Base-by-base conservation (phyloP, 148 eudicot genomes). In the Camellia sinensis region DNA sequence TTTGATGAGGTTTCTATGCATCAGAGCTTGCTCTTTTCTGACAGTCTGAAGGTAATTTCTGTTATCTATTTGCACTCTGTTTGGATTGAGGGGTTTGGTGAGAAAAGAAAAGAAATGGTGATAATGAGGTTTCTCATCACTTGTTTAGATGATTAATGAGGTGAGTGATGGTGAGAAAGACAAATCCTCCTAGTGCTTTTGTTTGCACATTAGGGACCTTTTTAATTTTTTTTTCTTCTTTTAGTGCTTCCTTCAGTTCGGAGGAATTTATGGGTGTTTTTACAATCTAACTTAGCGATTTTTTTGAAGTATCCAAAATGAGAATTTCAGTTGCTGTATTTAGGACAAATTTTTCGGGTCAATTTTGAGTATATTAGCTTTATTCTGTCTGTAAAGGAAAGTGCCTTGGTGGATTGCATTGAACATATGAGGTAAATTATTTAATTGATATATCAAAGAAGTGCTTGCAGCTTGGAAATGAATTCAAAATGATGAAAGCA, bases 1-100 rank as follows among this genome's bases (percentile, higher is more conserved):
- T 95, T 84, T 64, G 97, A 95, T 82, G 97, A 95, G 83, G 79
- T 86, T 40, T 88, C 98, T 73, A 91, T 96, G 92, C 91, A 96
- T 76, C 92, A 96, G 78, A 90, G 92, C 87, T 79, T 96, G 87
- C 89, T 90, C 74, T 96, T 96, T 83, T 84, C 93, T 37, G 99
- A 93, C 80, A 89, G 97, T 86, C 91, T 96, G 48, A 87, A 93
- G 99, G 99, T 92, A 89, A 56, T 74, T 53, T 52, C 59, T 52
- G 37, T 56, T 67, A 18, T 37, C 44, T 2, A 52, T 21, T 15
- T 40, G 0, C 43, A 13, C 43, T 29, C 37, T 29, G 37, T 29
- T 29, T 29, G 37, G 37, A 29, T 29, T 29, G 37, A 29, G 37
- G 37, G 37, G 37, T 29, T 29, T 29, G 1, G 37, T 29, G 37